Base-by-base conservation (phyloP, 2,329 filamentous ascomycete genomes). In the Calcarisporium arbuscula region DNA sequence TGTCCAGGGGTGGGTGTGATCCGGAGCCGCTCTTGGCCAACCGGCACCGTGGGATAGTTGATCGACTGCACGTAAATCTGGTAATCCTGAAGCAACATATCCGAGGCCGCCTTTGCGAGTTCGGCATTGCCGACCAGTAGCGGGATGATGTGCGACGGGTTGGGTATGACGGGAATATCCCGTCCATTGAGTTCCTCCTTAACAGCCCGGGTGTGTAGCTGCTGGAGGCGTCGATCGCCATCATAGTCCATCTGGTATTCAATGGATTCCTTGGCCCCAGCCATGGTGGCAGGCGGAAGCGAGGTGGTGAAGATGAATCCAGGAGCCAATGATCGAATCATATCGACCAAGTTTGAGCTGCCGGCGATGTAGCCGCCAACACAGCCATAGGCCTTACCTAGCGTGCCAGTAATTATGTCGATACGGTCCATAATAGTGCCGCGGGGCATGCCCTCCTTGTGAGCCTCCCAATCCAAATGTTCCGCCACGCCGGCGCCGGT, bases 271-370 rank as follows among this genome's bases (percentile, higher is more conserved):
- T 81, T 78, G 16, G 92, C 92, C 35, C 92, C 92, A 15, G 92
- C 89, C 92, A 98, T 98, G 43, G 88, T 94, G 11, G 92, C 88
- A 0, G 92, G 92, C 5, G 92, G 92, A 10, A 98, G 78, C 8
- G 89, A 94, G 5, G 92, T 98, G 30, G 92, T 98, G 68, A 98
- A 98, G 61, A 98, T 98, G 67, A 98, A 98, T 19, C 92, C 92
- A 5, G 92, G 89, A 2, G 92, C 92, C 26, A 96, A 78, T 8
- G 92, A 96, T 34, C 92, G 85, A 51, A 98, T 85, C 42, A 86
- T 84, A 61, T 98, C 92, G 21, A 98, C 83, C 49, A 98, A 73
- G 55, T 83, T 84, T 34, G 79, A 65, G 41, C 83, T 94, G 34
- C 86, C 92, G 22, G 92, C 92, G 55, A 98, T 96, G 65, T 98